phyloP scores from a whole-genome alignment of 257 asterid species.

The Solanum appendiculatum region DNA sequence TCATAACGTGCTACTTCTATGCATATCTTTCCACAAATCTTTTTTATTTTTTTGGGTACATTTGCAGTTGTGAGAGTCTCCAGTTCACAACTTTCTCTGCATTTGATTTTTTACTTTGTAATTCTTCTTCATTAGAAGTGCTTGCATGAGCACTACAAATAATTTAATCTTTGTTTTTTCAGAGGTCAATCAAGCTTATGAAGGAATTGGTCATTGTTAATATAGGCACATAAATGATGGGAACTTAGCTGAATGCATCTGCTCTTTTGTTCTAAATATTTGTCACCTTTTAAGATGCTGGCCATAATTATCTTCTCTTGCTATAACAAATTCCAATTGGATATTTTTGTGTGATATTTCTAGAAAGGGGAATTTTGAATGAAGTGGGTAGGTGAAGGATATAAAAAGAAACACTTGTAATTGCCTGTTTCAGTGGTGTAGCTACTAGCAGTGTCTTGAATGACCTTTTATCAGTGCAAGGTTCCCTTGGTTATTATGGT shows the following conservation, averaged over 20 bases:
- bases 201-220: neutral
- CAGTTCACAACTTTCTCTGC: neutral
- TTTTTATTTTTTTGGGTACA: neutral
- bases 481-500: neutral
- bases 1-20: neutral
- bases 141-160: neutral
- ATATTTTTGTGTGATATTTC: neutral
- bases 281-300: neutral
- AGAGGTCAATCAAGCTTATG: neutral
- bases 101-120: neutral
- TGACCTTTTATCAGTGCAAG: neutral
- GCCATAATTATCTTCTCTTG: neutral
- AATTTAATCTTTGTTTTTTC: neutral
- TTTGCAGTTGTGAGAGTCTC: neutral
- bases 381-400: neutral
- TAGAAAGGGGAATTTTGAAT: neutral
- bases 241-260: neutral
- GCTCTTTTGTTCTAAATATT: neutral
- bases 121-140: neutral
- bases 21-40: neutral
- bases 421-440: neutral
- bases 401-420: neutral
- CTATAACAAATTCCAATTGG: neutral
- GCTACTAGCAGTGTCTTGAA: neutral
- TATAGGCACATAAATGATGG: neutral